Base-by-base conservation (phyloP, 495 filamentous ascomycete genomes). In the Penicillium odoratum region DNA sequence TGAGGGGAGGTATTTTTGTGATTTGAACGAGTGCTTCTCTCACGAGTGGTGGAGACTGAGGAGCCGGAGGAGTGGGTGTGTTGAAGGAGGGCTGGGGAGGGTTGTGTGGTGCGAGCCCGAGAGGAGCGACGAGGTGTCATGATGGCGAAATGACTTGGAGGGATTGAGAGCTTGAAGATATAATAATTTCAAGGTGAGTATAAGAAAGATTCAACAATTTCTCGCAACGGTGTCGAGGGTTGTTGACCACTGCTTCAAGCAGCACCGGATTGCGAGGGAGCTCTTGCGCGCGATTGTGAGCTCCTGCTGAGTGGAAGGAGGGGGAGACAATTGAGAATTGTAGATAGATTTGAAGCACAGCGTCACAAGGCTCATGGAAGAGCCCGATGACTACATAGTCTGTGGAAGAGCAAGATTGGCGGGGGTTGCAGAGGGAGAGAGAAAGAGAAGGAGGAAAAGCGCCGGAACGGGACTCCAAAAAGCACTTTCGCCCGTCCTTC, bases 81-180 rank as follows among this genome's bases (percentile, higher is more conserved):
- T 55, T 91, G 86, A 44, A 87, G 84, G 54, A 79, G 73, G 57
- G 79, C 79, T 62, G 81, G 77, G 63, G 85, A 82, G 56, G 90
- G 85, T 74, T 94, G 90, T 58, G 88, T 84, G 59, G 84, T 85
- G 71, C 92, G 91, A 76, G 92, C 90, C 75, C 94, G 86, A 65
- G 93, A 94, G 50, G 92, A 96, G 71, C 94, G 91, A 72, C 94
- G 88, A 65, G 92, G 89, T 65, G 90, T 88, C 76, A 83, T 83
- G 64, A 65, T 64, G 59, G 61, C 49, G 52, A 52, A 26, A 10
- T 31, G 56, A n/a, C 45, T 49, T 33, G 25, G 48, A 55, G 55
- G 44, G 52, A 26, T 26, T 15, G 48, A 33, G 58, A 21, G 43
- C 44, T 36, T 47, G 15, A 46, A 51, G 36, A 48, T 21, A 56